Base-by-base conservation (phyloP, 2,329 filamentous ascomycete species). In the Alternaria hordeiaustralica region DNA sequence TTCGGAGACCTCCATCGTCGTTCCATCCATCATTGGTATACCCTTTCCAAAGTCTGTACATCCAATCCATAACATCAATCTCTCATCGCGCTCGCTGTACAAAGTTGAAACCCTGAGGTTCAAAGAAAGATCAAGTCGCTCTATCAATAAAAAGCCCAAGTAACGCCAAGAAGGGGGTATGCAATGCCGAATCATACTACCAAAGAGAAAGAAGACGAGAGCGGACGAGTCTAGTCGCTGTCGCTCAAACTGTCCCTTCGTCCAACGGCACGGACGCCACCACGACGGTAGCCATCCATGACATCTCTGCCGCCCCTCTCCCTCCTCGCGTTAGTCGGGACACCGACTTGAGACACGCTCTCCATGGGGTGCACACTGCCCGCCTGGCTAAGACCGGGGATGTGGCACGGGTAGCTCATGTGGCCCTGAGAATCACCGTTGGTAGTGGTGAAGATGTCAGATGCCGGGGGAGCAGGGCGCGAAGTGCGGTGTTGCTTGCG, bases 391-490 rank as follows among this genome's bases (percentile, higher is more conserved):
- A 88, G 68, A 0, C 84, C 86, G 0, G 87, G 86, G 53, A 89
- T 86, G 9, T 86, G 83, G 76, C 87, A 86, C 25, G 85, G 84
- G 70, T 89, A 89, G 51, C 81, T 82, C 75, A 86, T 87, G 12
- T 85, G 87, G 10, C 86, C 85, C 1, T 80, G 80, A 6, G 80
- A 55, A 15, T 74, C 80, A 20, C 77, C 76, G 45, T 75, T 77
- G 3, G 81, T 76, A 23, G 84, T 80, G 6, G 74, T 78, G 74
- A 78, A 79, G 65, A 78, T 78, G 58, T 79, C 79, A 26, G 69
- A 75, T 2, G 69, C 57, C 6, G 73, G 66, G 12, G 65, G 61
- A 36, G 67, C 67, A 55, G 72, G 74, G 61, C 67, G 75, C 60
- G 70, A 78, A 55, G 70, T 56, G 53, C 76, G 76, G 46, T 75